Evolutionary conservation across 345 rosid genomes (phyloP), one percentile per base, ranked within the genome.

Genomic region (Salix exigua): DNA sequence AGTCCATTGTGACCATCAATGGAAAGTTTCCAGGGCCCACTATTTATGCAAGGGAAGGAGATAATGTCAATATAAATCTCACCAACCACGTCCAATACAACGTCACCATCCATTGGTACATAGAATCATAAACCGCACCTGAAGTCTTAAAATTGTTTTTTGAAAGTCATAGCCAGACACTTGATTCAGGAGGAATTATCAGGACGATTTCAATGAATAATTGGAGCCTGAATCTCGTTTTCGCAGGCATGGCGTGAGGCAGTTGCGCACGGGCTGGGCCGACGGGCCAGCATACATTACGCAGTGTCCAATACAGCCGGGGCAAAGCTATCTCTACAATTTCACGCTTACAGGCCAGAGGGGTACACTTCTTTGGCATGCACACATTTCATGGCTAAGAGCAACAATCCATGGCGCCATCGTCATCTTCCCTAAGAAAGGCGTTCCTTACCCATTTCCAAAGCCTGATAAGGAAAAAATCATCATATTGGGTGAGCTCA

Each of bases 271-370:
- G 0, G 90, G 92, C 12, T 92, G 97, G 97, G 66, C 84, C 0
- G 97, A 92, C 48, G 96, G 97, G 51, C 97, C 94, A 2, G 93
- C 97, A 25, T 92, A 83, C 48, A 75, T 90, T 12, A 89, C 97
- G 1, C 97, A 92, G 62, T 73, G 68, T 17, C 80, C 76, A 16
- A 50, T 67, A 14, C 72, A 25, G 38, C 72, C 67, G 1, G 66
- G 71, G 8, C 83, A 88, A 78, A 86, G 76, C 67, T 92, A 64
- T 55, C 19, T 86, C 14, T 87, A 92, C 85, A 92, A 92, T 75
- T 90, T 92, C 82, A 92, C 94, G 1, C 62, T 92, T 18, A 87
- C 86, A 0, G 93, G 91, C 42, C 92, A 92, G 78, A 87, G 92
- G 82, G 93, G 97, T 25, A 90, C 93, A 4, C 85, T 90, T 17